Percentiles rank a stretch among this genome's conserved stretches.
Evolutionary conservation across 139 green algal genomes (phyloP).

Genomic region (Picochlorum sp.): DNA sequence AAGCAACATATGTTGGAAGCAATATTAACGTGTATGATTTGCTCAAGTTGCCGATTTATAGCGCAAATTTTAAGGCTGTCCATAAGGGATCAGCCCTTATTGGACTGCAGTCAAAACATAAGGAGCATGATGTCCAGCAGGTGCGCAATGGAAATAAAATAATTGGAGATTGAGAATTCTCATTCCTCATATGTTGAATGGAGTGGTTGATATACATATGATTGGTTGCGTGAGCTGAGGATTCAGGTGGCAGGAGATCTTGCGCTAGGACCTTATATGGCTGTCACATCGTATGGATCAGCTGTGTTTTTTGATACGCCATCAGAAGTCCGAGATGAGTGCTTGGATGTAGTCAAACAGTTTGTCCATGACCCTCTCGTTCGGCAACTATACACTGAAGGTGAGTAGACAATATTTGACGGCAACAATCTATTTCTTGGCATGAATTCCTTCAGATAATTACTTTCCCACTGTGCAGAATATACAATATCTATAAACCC

Average conservation of each 20-base stretch:
- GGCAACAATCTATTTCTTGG: conserved; percentile 9
- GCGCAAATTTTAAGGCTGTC: conserved; percentile 11
- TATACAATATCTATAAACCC: conserved; percentile 17
- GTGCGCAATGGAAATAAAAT: too few relatives aligned
- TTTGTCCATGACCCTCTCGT: conserved; percentile 10
- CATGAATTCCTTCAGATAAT: too few relatives aligned
- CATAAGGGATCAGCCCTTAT: conserved; percentile 24
- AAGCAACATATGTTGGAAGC: conserved; percentile 4
- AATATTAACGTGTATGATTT: conserved; percentile 2
- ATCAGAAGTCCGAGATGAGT: conserved; percentile 5
- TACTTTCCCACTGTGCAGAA: too few relatives aligned
- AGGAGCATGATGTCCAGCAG: too few relatives aligned
- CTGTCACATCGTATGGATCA: conserved; percentile 36
- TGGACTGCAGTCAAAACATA: background rate
- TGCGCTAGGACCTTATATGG: conserved; percentile 33
- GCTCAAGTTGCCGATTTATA: conserved; percentile 10
- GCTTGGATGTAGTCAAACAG: background rate
- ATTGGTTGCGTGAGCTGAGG: background rate
- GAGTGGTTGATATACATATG: background rate
- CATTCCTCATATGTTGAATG: too few relatives aligned
- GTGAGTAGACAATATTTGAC: too few relatives aligned
- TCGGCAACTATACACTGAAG: conserved; percentile 26
- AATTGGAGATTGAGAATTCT: too few relatives aligned
- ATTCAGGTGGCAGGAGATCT: conserved; percentile 17
- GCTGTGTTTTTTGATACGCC: conserved; percentile 48